phyloP scores from a whole-genome alignment of 179 eudicot species.

The Drosera spatulata region DNA sequence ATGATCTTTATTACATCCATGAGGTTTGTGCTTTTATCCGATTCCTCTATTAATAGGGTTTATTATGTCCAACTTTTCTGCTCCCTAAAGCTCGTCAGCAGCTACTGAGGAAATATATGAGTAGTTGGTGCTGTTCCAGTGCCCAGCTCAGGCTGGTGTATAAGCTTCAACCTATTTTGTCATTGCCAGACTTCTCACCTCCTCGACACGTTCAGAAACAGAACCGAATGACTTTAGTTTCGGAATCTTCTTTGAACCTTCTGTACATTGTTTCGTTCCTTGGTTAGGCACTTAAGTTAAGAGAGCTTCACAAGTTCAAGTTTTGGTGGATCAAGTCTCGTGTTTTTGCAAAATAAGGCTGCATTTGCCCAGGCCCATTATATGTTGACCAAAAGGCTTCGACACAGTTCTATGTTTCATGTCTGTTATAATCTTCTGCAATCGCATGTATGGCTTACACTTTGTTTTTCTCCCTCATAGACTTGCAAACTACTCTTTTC shows the following conservation, averaged over 20 bases:
- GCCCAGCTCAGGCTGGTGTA: too few species aligned
- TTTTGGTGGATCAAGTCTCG: too few species aligned
- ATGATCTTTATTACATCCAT: conserved; percentile 52
- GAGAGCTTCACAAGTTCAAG: too few species aligned
- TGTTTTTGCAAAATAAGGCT: too few species aligned
- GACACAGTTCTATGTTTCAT: background rate
- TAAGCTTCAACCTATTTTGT: background rate
- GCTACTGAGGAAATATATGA: background rate
- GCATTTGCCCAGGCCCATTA: too few species aligned
- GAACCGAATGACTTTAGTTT: background rate
- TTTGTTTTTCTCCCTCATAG: too few species aligned
- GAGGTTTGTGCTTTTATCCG: conserved; percentile 38
- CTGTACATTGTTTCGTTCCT: too few species aligned
- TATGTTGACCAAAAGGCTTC: background rate
- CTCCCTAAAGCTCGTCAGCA: background rate
- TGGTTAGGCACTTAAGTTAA: too few species aligned
- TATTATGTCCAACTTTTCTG: background rate
- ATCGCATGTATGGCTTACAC: too few species aligned
- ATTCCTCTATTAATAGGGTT: background rate
- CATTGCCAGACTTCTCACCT: background rate
- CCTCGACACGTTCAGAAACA: too few species aligned
- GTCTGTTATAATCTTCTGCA: background rate
- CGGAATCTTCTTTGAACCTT: too few species aligned
- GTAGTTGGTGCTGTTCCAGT: background rate
- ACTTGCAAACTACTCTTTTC: too few species aligned